Evolutionary conservation across 306 rosid genomes (phyloP), one percentile per base, ranked within the genome.

Genomic region (Glycine latifolia): DNA sequence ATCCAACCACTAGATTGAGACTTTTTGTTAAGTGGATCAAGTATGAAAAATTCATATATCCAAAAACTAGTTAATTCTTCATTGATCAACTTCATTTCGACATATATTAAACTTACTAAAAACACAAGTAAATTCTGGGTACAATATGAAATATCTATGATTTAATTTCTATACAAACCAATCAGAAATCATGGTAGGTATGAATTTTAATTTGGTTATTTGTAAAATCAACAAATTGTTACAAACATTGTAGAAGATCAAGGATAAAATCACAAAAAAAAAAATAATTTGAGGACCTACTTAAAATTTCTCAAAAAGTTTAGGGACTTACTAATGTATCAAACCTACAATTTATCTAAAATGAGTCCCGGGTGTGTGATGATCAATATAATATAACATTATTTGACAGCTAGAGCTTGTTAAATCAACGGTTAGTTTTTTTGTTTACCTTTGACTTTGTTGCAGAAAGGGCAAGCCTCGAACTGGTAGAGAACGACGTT

Each of bases 401-500:
- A 31, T 60, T 60, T 2, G 26, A 10, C 41, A 6, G 44, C 26
- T 63, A 35, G 17, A 6, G 37, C 5, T 33, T 4, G 8, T 39
- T 33, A 48, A 48, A 48, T 10, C 11, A 17, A 20, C 12, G 63
- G 35, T 58, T 58, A 8, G 10, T n/a, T 35, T 58, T 37, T 37
- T 37, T 3, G 2, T 3, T 47, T 7, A 91, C 98, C 97, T 91
- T 90, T 94, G 61, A 94, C 98, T 90, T 94, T 94, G 62, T 94
- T 92, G 83, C 98, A 94, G 87, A 94, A 94, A 69, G 98, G 98
- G 84, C 98, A 94, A 47, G 97, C 97, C 87, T 94, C 97, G 60
- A 89, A 94, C 86, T 92, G 98, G 79, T 94, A 94, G 53, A 94
- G 98, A 73, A 94, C 91, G 3, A 92, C 97, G 3, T 92, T 96